Percentiles rank a stretch among this genome's conserved stretches.
These are phyloP conservation scores for Trichocladium uniseriatum DNA, from an alignment of 495 filamentous ascomycete species.

Conservation along the genomic window DNA sequence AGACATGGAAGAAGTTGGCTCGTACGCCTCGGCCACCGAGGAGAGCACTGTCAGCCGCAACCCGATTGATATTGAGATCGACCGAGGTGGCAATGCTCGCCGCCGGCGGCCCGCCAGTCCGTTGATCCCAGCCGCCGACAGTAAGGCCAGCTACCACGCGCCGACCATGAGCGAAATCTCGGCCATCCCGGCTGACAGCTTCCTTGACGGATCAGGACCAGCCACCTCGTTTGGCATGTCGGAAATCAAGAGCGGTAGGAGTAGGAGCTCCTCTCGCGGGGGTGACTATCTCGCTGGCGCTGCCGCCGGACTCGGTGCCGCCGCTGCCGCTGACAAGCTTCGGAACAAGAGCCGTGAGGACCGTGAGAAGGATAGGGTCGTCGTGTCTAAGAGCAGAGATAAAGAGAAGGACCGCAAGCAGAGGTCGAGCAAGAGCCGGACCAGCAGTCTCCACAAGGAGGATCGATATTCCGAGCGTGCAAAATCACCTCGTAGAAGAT, in stretches of 20 bases:
- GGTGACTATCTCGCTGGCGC: constrained; percentile 31
- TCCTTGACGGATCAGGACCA: constrained; percentile 59
- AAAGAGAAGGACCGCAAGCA: constrained; percentile 38
- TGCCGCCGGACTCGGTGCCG: constrained; percentile 28
- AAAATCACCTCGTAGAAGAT: constrained; percentile 51
- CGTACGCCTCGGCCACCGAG: constrained; percentile 65
- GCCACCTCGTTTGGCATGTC: constrained; percentile 21
- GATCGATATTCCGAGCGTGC: constrained; percentile 37
- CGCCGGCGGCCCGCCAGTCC: constrained; percentile 45
- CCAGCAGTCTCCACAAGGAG: constrained; percentile 56
- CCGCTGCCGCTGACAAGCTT: constrained; percentile 42
- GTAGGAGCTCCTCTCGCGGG: constrained; percentile 28
- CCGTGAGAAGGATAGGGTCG: constrained; percentile 21
- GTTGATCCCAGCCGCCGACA: constrained; percentile 44
- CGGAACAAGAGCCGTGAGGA: constrained; percentile 35
- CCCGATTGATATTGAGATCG: constrained; percentile 79
- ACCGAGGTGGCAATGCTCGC: constrained; percentile 26
- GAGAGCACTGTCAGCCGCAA: constrained; percentile 62
- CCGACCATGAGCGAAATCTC: constrained; percentile 72
- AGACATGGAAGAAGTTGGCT: constrained; percentile 47
- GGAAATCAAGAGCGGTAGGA: constrained; percentile 27
- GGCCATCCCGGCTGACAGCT: constrained; percentile 81
- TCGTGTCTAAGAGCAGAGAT: constrained; percentile 23
- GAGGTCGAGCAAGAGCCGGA: constrained; percentile 46
- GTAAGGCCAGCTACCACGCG: constrained; percentile 51